These are phyloP conservation scores for Xylaria telfairii DNA, from an alignment of 495 filamentous ascomycete species.

Conservation along the genomic window DNA sequence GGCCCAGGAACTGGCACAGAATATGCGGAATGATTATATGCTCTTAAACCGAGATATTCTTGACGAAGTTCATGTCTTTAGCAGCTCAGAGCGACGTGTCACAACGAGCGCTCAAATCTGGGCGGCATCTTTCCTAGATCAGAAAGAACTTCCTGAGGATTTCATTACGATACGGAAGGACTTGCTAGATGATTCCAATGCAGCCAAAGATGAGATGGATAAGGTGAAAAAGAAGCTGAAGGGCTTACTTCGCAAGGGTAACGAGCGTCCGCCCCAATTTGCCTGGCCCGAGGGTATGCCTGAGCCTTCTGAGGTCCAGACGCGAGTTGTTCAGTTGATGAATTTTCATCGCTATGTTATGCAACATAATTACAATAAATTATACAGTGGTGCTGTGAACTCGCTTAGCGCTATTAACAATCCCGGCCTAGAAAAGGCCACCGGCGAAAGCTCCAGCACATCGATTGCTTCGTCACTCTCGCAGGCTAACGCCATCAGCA, in stretches of 20 bases:
- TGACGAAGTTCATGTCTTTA: constrained; percentile 89
- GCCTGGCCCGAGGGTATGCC: constrained; percentile 97
- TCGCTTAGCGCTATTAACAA: constrained; percentile 63
- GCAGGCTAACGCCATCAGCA: constrained; percentile 63
- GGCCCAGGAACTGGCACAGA: constrained; percentile 89
- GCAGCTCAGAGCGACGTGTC: constrained; percentile 91
- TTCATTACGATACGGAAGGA: constrained; percentile 91
- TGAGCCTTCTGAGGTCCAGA: constrained; percentile 88
- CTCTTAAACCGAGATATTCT: constrained; percentile 91
- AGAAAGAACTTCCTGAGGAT: constrained; percentile 82
- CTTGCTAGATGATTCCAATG: constrained; percentile 94
- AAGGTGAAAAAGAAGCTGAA: constrained; percentile 99
- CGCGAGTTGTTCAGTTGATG: constrained; percentile 94
- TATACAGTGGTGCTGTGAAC: constrained; percentile 67
- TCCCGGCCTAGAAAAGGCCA: constrained; percentile 47
- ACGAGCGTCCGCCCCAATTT: constrained; percentile 87
- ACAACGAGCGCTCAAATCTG: constrained; percentile 97
- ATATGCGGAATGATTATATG: constrained; percentile 92
- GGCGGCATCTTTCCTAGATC: constrained; percentile 85
- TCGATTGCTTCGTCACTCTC: constrained; percentile 54
- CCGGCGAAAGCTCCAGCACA: constrained; percentile 44
- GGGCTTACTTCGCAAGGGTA: constrained; percentile 83
- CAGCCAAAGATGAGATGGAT: constrained; percentile 99
- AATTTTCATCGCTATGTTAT: constrained; percentile 94
- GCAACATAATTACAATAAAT: constrained; percentile 84